phyloP scores from a whole-genome alignment of 192 early-diverging fungal genomes.

The Paraglomus brasilianum region DNA sequence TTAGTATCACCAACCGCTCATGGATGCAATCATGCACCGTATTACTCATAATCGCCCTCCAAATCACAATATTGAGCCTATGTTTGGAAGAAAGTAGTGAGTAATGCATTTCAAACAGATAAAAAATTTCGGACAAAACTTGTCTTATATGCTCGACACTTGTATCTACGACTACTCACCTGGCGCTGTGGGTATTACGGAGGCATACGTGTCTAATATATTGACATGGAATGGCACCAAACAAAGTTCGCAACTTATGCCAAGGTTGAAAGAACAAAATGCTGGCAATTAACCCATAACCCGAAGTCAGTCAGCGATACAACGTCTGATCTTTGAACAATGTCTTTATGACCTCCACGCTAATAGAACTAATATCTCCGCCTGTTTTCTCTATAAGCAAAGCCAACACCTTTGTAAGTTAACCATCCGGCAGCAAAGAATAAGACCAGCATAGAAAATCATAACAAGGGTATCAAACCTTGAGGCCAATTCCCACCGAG shows the following conservation, averaged over 20 bases:
- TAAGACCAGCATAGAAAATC: constrained; percentile 76
- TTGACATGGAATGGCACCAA: constrained; percentile 88
- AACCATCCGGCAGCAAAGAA: constrained; percentile 72
- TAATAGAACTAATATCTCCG: constrained; percentile 41
- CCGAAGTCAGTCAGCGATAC: constrained; percentile 75
- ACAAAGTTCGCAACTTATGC: constrained; percentile 90
- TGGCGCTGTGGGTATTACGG: constrained; percentile 93
- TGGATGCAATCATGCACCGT: no score
- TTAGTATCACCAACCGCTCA: no score
- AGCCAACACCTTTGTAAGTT: constrained; percentile 44
- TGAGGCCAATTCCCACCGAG: constrained; percentile 92
- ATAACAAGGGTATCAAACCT: constrained; percentile 71
- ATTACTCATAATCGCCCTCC: no score
- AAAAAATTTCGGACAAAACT: no score
- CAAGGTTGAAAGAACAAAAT: constrained; percentile 82
- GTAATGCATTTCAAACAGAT: no score
- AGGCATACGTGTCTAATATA: constrained; percentile 91
- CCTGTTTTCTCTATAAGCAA: constrained; percentile 58
- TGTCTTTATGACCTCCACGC: constrained; percentile 34
- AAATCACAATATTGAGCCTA: no score
- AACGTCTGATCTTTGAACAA: constrained; percentile 45
- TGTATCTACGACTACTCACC: no score
- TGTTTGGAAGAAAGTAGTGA: no score
- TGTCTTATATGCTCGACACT: no score
- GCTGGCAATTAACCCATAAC: constrained; percentile 76